Conservation (phyloP, 1,284 basidiomycete species). For the Cutaneotrichosporon sp. region DNA sequence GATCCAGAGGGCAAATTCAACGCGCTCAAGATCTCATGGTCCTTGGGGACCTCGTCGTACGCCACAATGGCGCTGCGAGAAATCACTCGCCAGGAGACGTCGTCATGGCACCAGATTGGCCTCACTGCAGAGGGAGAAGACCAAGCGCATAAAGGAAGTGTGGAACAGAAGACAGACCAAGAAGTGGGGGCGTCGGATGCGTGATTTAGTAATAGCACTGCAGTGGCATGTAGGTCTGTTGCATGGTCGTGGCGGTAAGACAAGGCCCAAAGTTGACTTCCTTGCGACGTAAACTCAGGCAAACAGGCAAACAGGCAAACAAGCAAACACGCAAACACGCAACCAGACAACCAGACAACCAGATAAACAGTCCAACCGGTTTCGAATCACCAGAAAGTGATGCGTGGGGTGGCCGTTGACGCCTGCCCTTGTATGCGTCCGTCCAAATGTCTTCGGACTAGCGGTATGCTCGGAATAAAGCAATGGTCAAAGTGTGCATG, state of each 20-base stretch:
- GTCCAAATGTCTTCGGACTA: no score
- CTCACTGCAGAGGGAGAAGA: conserved; percentile 79
- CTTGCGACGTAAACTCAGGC: no score
- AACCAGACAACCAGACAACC: no score
- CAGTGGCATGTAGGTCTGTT: not conserved
- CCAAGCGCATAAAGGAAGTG: conserved; percentile 56
- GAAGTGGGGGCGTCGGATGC: not conserved
- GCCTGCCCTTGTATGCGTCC: no score
- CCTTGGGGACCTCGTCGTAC: conserved; percentile 81
- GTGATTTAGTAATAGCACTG: not conserved
- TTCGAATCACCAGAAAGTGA: no score
- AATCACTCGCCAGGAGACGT: conserved; percentile 88
- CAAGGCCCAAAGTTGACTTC: no score
- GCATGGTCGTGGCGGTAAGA: no score
- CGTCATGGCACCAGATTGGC: conserved; percentile 76
- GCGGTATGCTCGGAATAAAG: no score
- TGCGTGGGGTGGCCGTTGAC: no score
- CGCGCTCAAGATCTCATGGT: conserved; percentile 76
- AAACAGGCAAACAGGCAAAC: no score
- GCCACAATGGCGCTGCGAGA: conserved; percentile 95
- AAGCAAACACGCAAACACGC: no score
- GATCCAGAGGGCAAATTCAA: conserved; percentile 68
- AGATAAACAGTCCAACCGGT: no score
- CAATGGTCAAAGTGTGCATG: not conserved
- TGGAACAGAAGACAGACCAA: not conserved